Percentiles rank a stretch among this genome's conserved stretches.
Conservation (phyloP, 257 asterid species). For the Solanum medicagineum region DNA sequence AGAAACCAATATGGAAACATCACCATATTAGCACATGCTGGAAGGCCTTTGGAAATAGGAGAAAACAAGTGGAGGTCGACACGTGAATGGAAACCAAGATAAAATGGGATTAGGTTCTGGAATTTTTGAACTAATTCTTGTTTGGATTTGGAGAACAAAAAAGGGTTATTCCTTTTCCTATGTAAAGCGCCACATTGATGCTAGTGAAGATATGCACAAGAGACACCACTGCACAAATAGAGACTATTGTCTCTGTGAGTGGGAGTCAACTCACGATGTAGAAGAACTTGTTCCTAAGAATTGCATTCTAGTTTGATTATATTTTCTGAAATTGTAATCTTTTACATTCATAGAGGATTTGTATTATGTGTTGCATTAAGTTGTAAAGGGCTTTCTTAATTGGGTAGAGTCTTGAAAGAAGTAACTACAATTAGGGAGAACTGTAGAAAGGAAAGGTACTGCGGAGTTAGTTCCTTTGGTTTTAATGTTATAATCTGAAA, state of each 20-base stretch:
- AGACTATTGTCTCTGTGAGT: background rate
- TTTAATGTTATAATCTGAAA: background rate
- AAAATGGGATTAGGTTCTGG: background rate
- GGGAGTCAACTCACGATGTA: background rate
- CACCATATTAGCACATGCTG: background rate
- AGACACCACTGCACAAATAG: background rate
- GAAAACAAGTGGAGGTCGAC: background rate
- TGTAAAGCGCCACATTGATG: background rate
- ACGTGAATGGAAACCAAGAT: background rate
- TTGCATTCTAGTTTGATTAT: background rate
- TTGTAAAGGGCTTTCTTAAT: background rate
- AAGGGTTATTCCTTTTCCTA: background rate
- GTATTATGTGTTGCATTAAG: background rate
- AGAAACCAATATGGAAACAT: background rate
- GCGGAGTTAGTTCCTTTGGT: background rate
- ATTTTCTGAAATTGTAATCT: background rate
- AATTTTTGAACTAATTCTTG: background rate
- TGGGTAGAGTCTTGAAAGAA: background rate
- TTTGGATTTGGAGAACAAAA: background rate
- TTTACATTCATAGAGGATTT: background rate
- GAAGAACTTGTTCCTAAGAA: background rate
- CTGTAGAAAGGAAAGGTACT: background rate
- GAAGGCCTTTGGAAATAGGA: background rate
- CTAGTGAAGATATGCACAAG: background rate
- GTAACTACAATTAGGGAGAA: background rate